Percentiles rank a stretch among this genome's conserved stretches.
These are phyloP conservation scores for Clathrospora elynae DNA, from an alignment of 2,329 filamentous ascomycete species.

Conservation along the genomic window DNA sequence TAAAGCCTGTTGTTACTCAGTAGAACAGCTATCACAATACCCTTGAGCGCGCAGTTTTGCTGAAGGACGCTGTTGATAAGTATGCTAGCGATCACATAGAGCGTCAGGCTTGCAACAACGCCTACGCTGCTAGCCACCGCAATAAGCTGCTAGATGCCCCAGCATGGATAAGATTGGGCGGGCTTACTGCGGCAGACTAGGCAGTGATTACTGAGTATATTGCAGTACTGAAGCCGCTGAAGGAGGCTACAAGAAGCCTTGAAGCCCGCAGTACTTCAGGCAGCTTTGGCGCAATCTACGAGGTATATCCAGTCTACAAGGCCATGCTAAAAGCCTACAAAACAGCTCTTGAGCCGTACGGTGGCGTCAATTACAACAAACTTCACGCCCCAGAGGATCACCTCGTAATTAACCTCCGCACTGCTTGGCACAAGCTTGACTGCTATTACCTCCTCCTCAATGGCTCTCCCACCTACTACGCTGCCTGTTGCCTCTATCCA, in stretches of 20 bases:
- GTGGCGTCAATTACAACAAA: background rate
- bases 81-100: constrained; percentile 3
- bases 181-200: constrained; percentile 4
- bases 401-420: constrained; percentile 6
- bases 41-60: constrained; percentile 2
- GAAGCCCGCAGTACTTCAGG: background rate
- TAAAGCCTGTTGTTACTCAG: too few relatives aligned
- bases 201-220: constrained; percentile 5
- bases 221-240: background rate
- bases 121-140: background rate
- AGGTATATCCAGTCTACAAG: constrained; percentile 5
- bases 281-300: background rate
- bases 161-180: constrained; percentile 1
- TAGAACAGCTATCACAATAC: background rate
- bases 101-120: background rate
- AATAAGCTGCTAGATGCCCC: background rate
- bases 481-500: constrained; percentile 3
- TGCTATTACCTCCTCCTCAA: constrained; percentile 9
- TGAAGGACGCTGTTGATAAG: background rate
- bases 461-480: too few relatives aligned
- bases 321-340: background rate
- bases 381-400: constrained; percentile 1
- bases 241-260: background rate
- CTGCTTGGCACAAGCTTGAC: background rate
- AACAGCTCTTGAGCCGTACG: background rate